phyloP scores from a whole-genome alignment of 2,329 filamentous ascomycete genomes.

The Cucurbitaria berberidis region DNA sequence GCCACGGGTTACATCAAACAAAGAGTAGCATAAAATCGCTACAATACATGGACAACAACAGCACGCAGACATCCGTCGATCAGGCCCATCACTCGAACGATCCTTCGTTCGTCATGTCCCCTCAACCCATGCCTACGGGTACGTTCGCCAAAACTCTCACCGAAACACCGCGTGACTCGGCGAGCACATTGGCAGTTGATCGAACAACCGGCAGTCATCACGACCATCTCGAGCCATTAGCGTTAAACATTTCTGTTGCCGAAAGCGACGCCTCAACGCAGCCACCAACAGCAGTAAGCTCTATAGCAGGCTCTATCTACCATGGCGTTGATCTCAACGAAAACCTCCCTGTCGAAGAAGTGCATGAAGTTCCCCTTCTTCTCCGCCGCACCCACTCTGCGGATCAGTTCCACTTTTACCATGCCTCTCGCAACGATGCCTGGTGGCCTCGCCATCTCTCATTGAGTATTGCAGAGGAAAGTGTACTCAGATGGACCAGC shows the following conservation, averaged over 20 bases:
- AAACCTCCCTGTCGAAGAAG: slow-evolving; percentile 52
- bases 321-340: slow-evolving; percentile 63
- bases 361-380: slow-evolving; percentile 56
- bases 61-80: slow-evolving; percentile 10
- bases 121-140: slow-evolving; percentile 18
- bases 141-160: slow-evolving; percentile 43
- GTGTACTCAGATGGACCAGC: slow-evolving; percentile 67
- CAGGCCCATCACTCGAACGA: slow-evolving; percentile 13
- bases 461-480: slow-evolving; percentile 77
- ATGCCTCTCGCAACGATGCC: slow-evolving; percentile 58
- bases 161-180: slow-evolving; percentile 43
- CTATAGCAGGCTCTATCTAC: slow-evolving; percentile 64
- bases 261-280: slow-evolving; percentile 35
- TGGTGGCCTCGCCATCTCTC: slow-evolving; percentile 76
- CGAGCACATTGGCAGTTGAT: slow-evolving; percentile 25
- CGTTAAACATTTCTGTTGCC: slow-evolving; percentile 12
- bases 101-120: slow-evolving; percentile 16
- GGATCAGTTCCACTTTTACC: slow-evolving; percentile 35
- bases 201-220: slow-evolving; percentile 27
- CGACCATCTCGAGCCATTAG: slow-evolving; percentile 26
- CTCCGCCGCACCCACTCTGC: slow-evolving; percentile 70
- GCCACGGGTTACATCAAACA: slow-evolving; percentile 27
- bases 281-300: slow-evolving; percentile 56
- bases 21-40: slow-evolving; percentile 23
- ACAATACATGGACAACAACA: slow-evolving; percentile 16